phyloP scores from a whole-genome alignment of 257 asterid species.

The Capsicum chinense region DNA sequence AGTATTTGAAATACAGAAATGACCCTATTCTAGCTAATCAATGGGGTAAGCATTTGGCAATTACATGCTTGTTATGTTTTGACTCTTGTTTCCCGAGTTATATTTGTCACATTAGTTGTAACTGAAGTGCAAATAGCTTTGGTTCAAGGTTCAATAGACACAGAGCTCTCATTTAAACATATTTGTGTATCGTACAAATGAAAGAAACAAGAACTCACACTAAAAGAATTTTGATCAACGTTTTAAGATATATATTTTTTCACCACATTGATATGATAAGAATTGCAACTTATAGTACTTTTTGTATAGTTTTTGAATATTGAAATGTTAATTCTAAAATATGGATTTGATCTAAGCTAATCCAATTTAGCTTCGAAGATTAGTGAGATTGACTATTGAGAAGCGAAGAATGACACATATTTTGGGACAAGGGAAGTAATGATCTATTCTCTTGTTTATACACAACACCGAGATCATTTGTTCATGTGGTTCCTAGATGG shows the following conservation, averaged over 20 bases:
- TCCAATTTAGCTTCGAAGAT: not conserved
- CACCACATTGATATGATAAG: not conserved
- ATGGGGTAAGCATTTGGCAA: constrained; percentile 63
- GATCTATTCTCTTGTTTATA: not conserved
- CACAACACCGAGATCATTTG: not conserved
- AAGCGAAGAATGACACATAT: not conserved
- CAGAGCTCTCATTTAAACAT: not conserved
- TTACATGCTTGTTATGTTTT: constrained; percentile 14
- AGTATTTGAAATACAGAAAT: constrained; percentile 40
- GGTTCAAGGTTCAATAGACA: constrained; percentile 18
- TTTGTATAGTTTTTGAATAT: not conserved
- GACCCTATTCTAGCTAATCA: constrained; percentile 44
- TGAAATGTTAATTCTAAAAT: not conserved
- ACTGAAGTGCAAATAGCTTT: not conserved
- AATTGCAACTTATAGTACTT: not conserved
- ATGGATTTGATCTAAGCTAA: not conserved
- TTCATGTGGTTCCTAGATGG: constrained; percentile 2
- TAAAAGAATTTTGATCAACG: not conserved
- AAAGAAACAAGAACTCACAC: not conserved
- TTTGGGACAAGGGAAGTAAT: not conserved
- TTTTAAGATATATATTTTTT: not conserved
- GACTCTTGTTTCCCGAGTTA: not conserved
- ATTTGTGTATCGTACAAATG: not conserved
- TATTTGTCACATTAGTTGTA: constrained; percentile 18
- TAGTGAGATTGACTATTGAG: not conserved